A percentile compares a stretch with the other conserved stretches of the same genome.
These are phyloP conservation scores for Breviolum minutum DNA, from an alignment of 73 alveolate genomes.

Conservation along the genomic window DNA sequence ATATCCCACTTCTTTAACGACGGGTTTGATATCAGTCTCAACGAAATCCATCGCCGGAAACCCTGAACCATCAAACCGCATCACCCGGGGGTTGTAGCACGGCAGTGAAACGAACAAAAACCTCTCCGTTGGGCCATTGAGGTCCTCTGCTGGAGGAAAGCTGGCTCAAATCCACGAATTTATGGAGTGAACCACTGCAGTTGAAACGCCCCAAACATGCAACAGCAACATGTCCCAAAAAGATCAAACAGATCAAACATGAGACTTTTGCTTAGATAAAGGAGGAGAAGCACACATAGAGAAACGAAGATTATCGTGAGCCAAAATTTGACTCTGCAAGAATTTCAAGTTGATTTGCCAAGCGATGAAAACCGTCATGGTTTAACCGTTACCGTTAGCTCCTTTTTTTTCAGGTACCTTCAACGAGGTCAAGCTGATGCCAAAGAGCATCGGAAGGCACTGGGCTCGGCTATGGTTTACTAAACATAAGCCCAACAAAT, in stretches of 20 bases:
- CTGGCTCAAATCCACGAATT: slow-evolving; percentile 18
- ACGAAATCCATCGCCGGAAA: too few species aligned
- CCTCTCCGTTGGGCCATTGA: neutral
- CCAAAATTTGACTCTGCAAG: too few species aligned
- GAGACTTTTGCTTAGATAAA: too few species aligned
- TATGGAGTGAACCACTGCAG: slow-evolving; percentile 19
- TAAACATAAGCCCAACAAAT: neutral
- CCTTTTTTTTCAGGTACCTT: slow-evolving; percentile 23
- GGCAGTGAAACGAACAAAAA: too few species aligned
- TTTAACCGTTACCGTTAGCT: neutral
- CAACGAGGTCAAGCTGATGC: slow-evolving; percentile 42
- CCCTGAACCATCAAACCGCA: too few species aligned
- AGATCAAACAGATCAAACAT: neutral
- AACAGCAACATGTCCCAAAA: neutral
- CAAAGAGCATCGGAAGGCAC: slow-evolving; percentile 56
- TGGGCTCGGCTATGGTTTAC: neutral
- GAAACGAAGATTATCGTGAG: too few species aligned
- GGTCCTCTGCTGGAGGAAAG: slow-evolving; percentile 57
- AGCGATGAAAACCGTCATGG: too few species aligned
- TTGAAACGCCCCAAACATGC: neutral
- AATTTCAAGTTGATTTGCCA: too few species aligned
- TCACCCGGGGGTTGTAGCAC: too few species aligned
- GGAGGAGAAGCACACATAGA: too few species aligned
- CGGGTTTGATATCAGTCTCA: too few species aligned
- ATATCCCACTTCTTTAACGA: too few species aligned